Conservation (phyloP, 169 alveolate species). For the Eimeria brunetti region DNA sequence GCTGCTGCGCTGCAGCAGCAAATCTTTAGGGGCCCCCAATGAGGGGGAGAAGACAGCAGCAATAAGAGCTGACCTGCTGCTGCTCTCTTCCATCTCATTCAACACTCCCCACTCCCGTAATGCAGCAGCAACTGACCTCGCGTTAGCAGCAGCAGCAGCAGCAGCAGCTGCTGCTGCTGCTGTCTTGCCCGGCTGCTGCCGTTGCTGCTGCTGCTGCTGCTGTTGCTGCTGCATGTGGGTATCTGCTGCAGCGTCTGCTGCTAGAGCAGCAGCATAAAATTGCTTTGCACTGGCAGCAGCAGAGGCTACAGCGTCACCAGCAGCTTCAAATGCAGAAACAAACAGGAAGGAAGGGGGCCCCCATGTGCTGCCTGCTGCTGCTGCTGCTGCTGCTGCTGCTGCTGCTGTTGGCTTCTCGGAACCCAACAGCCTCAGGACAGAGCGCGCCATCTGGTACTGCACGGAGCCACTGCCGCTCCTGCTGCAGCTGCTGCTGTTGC, state of each 20-base stretch:
- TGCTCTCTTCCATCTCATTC: slow-evolving; percentile 34
- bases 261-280: slow-evolving; percentile 20
- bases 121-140: slow-evolving; percentile 1
- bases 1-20: slow-evolving; percentile 58
- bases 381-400: slow-evolving; percentile 40
- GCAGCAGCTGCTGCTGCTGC: slow-evolving; percentile 4
- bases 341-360: slow-evolving; percentile 59
- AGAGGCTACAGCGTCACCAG: slow-evolving; percentile 59
- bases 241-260: slow-evolving; percentile 52
- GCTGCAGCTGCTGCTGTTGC: slow-evolving; percentile 50
- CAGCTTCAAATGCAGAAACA: slow-evolving; percentile 69
- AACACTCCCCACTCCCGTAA: slow-evolving; percentile 25
- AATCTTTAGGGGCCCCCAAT: slow-evolving; percentile 3
- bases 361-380: slow-evolving; percentile 50
- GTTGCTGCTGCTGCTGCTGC: slow-evolving; percentile 47
- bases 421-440: slow-evolving; percentile 10
- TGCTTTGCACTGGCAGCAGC: slow-evolving; percentile 67
- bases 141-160: slow-evolving; percentile 13
- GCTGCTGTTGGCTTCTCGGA: slow-evolving; percentile 30
- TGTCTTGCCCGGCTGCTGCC: neutral
- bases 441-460: slow-evolving; percentile 39
- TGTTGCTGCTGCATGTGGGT: slow-evolving; percentile 34
- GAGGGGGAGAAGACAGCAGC: slow-evolving; percentile 47
- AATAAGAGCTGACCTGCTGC: slow-evolving; percentile 12
- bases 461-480: slow-evolving; percentile 23